Evolutionary conservation across 176 grass and related monocot genomes (phyloP), one percentile per base, ranked within the genome.

Genomic region (Thinopyrum elongatum): DNA sequence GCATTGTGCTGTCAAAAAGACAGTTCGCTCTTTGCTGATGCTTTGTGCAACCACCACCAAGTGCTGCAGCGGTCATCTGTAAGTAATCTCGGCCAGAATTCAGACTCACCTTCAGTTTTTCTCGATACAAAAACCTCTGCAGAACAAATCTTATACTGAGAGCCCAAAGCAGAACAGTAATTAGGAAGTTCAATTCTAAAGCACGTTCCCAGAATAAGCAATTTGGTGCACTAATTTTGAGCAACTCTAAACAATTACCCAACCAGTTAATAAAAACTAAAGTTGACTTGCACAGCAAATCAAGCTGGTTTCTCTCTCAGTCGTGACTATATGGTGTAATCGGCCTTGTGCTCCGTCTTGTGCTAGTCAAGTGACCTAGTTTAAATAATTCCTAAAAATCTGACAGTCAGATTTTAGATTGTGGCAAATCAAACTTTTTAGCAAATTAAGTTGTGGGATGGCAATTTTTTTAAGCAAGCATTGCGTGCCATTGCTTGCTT

Each of bases 181-280:
- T 42, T 79, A 33, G 25, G 41, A 36, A 19, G 16, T 42, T 82
- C 1, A 31, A 31, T 67, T 21, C 10, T 8, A 33, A 80, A 60
- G 29, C 7, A 38, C 5, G 70, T 73, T 49, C 14, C 28, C 7
- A 1, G 3, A 74, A 80, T 7, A 63, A 41, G 26, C 4, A 22
- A 13, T 28, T 57, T 39, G 14, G 68, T 15, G 4, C 15, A 19
- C 38, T 39, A 62, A 61, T 70, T 34, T 36, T 63, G 2, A 29
- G 26, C 13, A 82, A 17, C 78, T 59, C 23, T 63, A 78, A 41
- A 72, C 30, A 62, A 51, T 76, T 86, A 74, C 53, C 53, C 55
- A 29, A 77, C 15, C 7, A 84, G 25, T 49, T 22, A 76, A 80
- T 41, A 28, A 77, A 70, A 61, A 82, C 47, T 77, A 75, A 47